Conservation (phyloP, 495 filamentous ascomycete genomes). For the Daldinia grandis region DNA sequence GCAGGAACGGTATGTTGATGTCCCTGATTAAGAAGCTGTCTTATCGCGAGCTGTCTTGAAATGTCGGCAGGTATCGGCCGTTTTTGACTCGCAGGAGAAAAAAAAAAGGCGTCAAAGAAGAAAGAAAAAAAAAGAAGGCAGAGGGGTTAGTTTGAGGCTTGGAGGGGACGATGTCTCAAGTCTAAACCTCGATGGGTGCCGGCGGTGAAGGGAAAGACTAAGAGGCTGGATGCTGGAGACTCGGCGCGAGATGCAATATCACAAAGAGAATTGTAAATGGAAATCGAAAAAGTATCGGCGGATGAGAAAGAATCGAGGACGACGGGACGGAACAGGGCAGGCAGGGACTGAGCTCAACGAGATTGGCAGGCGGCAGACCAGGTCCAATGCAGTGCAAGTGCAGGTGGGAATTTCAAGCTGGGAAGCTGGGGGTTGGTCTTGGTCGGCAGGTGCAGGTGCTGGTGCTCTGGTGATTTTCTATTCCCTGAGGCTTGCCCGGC, state of each 20-base stretch:
- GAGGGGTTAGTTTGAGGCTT: slow-evolving; percentile 27
- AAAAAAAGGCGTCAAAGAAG: slow-evolving; percentile 12
- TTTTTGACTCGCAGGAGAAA: slow-evolving; percentile 28
- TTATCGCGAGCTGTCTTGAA: slow-evolving; percentile 43
- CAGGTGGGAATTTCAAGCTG: slow-evolving; percentile 1
- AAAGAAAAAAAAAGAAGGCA: slow-evolving; percentile 25
- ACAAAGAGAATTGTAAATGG: slow-evolving; percentile 36
- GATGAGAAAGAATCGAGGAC: slow-evolving; percentile 19
- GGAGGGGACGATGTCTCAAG: slow-evolving; percentile 34
- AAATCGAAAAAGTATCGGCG: slow-evolving; percentile 29
- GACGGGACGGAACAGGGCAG: slow-evolving; percentile 21
- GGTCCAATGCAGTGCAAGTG: slow-evolving; percentile 6
- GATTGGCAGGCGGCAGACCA: slow-evolving; percentile 19
- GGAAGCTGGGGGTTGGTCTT: slow-evolving; percentile 13
- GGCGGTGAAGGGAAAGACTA: slow-evolving; percentile 39
- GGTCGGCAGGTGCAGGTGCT: slow-evolving; percentile 20
- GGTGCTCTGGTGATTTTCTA: slow-evolving; percentile 23
- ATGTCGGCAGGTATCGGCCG: slow-evolving; percentile 42
- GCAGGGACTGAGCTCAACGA: slow-evolving; percentile 12
- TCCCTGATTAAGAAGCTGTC: slow-evolving; percentile 28
- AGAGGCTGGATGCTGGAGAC: slow-evolving; percentile 7
- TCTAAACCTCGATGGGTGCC: slow-evolving; percentile 27
- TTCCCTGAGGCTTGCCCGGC: slow-evolving; percentile 25
- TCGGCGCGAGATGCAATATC: slow-evolving; percentile 31
- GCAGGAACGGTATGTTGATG: slow-evolving; percentile 34